Evolutionary conservation across 192 early-diverging fungal species (phyloP), one percentile per base, ranked within the genome.

Genomic region (Linnemannia elongata): DNA sequence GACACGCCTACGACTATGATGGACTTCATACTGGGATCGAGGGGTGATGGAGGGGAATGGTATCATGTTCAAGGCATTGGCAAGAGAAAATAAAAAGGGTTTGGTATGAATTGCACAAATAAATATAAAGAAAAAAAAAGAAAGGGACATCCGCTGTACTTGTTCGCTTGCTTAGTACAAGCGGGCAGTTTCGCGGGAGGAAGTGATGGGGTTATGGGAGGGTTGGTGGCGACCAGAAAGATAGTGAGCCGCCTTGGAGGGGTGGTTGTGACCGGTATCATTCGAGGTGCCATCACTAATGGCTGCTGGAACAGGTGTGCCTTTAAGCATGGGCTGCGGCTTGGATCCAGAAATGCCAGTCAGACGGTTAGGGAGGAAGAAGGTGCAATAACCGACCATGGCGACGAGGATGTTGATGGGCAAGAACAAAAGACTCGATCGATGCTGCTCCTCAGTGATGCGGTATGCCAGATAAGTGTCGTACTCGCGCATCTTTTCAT

Each of bases 401-500:
- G 89, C 82, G 5, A 93, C 54, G 12, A 90, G 78, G 13, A 93
- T 82, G 33, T 91, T 93, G 60, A 93, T 75, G 3, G 92, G 92
- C 78, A 93, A 85, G 76, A 92, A 87, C 30, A 92, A 76, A 7
- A 88, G 66, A 36, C 82, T 88, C 27, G 82, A 69, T 47, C 82
- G 82, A 22, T 88, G 88, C 38, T 92, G 90, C 45, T 92, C 91
- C 69, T 91, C 86, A 52, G 92, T 91, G n/a, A 93, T 82, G 9
- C 88, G 87, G 70, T 90, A 91, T 22, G 89, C 73, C 69, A 92
- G 89, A 52, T 88, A 85, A 0, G 81, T 80, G 74, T 93, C 93
- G 77, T 90, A 92, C 79, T 93, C 93, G 30, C 90, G 89, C 41
- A 93, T 57, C 73, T 92, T 92, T 39, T 88, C 82, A 27, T 93